These are phyloP conservation scores for Neonectria punicea DNA, from an alignment of 2,329 filamentous ascomycete genomes.

Conservation along the genomic window DNA sequence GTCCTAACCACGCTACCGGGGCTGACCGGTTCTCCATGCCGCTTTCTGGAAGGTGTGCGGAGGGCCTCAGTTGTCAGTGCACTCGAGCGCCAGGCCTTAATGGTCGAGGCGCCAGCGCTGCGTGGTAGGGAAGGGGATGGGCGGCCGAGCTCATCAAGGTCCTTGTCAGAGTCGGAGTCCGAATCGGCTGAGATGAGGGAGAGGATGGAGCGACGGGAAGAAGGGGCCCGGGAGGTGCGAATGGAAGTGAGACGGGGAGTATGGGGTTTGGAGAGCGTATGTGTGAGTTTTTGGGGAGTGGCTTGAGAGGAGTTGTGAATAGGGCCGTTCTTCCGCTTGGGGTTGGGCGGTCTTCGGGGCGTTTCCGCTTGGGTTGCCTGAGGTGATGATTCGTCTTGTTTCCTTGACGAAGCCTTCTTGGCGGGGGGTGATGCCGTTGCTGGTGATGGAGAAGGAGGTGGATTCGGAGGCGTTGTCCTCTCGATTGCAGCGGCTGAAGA, in stretches of 20 bases:
- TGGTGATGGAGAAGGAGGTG: not conserved
- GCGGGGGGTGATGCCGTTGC: constrained; percentile 2
- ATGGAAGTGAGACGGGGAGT: constrained; percentile 41
- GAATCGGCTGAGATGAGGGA: constrained; percentile 57
- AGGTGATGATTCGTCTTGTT: not conserved
- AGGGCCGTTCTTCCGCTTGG: constrained; percentile 16
- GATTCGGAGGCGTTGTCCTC: not conserved
- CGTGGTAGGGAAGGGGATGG: constrained; percentile 30
- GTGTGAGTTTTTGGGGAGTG: constrained; percentile 1
- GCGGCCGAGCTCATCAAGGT: constrained; percentile 48
- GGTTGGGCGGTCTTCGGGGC: constrained; percentile 9
- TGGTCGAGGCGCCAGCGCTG: constrained; percentile 28
- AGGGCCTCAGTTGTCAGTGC: constrained; percentile 43
- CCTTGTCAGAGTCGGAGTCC: constrained; percentile 53
- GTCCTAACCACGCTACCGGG: constrained; percentile 50
- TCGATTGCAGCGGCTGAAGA: not conserved
- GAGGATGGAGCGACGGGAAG: constrained; percentile 51
- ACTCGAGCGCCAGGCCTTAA: constrained; percentile 45
- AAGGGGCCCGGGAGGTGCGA: constrained; percentile 42
- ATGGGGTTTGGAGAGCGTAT: constrained; percentile 38
- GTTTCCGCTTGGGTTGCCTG: not conserved
- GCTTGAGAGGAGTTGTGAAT: not conserved
- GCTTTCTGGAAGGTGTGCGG: constrained; percentile 42
- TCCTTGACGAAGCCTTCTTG: not conserved
- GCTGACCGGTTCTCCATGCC: constrained; percentile 31